Evolutionary conservation across 2,329 filamentous ascomycete genomes (phyloP).

Genomic region (Harringtonia aguacate): DNA sequence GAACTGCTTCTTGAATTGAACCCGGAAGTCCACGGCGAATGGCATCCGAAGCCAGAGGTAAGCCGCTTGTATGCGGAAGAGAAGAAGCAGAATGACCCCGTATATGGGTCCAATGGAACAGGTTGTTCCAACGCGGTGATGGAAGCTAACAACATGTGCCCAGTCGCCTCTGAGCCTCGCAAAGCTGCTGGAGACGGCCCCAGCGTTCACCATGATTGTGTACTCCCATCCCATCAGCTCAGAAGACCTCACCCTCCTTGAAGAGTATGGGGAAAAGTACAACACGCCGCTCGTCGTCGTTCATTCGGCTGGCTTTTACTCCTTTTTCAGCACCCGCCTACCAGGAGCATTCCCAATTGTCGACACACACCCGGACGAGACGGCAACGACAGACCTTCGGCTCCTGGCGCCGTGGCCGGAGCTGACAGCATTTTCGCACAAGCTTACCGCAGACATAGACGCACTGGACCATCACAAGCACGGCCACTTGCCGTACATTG

Average conservation of each 20-base stretch:
- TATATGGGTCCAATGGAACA: too few relatives aligned
- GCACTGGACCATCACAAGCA: slow-evolving; percentile 68
- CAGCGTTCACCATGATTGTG: slow-evolving; percentile 41
- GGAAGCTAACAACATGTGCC: not conserved
- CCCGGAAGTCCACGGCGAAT: slow-evolving; percentile 77
- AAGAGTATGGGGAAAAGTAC: slow-evolving; percentile 38
- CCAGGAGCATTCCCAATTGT: slow-evolving; percentile 81
- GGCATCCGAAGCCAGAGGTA: slow-evolving; percentile 42
- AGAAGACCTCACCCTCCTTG: slow-evolving; percentile 31
- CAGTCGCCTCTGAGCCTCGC: slow-evolving; percentile 8
- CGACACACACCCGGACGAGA: slow-evolving; percentile 87
- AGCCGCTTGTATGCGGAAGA: not conserved
- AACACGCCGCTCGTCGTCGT: slow-evolving; percentile 69
- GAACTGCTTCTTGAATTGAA: slow-evolving; percentile 79
- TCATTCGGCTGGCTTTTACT: slow-evolving; percentile 87
- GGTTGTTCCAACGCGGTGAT: not conserved
- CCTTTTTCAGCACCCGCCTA: slow-evolving; percentile 71
- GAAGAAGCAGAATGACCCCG: too few relatives aligned
- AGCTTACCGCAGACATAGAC: slow-evolving; percentile 60
- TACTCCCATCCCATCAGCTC: slow-evolving; percentile 39
- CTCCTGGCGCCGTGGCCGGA: slow-evolving; percentile 81
- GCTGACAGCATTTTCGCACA: slow-evolving; percentile 53
- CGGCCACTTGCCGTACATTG: slow-evolving; percentile 81
- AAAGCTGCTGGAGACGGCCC: slow-evolving; percentile 26
- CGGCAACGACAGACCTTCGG: slow-evolving; percentile 74